These are phyloP conservation scores for Fraxinus quadrangulata DNA, from an alignment of 257 asterid genomes.

Conservation along the genomic window DNA sequence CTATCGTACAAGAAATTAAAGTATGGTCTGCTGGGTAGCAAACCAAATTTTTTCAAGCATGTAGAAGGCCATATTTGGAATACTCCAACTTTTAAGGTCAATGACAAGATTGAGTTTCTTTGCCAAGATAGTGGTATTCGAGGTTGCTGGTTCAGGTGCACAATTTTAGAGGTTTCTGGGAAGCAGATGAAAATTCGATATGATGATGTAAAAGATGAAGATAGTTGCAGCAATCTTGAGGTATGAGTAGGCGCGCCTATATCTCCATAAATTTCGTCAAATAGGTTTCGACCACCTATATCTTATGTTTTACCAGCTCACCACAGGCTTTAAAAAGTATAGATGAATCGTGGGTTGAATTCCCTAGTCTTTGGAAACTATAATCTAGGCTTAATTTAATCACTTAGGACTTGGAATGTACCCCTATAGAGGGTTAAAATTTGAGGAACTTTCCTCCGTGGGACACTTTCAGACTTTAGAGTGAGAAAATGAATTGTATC, in stretches of 20 bases:
- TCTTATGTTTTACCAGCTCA: not conserved
- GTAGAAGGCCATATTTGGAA: slow-evolving; percentile 40
- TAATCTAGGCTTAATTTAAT: not conserved
- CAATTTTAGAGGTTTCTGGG: slow-evolving; percentile 61
- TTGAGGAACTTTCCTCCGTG: not conserved
- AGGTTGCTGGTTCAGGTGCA: slow-evolving; percentile 98
- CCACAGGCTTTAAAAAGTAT: not conserved
- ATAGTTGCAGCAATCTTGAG: slow-evolving; percentile 65
- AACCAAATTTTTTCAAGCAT: slow-evolving; percentile 47
- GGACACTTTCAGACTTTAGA: not conserved
- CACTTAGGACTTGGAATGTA: not conserved
- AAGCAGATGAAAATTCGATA: slow-evolving; percentile 65
- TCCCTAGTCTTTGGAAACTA: not conserved
- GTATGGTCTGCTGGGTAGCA: slow-evolving; percentile 36
- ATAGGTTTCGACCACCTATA: too few relatives aligned
- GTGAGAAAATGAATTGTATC: not conserved
- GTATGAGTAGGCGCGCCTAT: slow-evolving; percentile 35
- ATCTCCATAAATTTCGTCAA: not conserved
- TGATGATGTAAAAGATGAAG: slow-evolving; percentile 80
- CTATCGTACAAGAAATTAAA: slow-evolving; percentile 48
- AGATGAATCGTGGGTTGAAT: not conserved
- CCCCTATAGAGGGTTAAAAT: not conserved
- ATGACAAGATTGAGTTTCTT: slow-evolving; percentile 77
- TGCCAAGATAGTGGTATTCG: slow-evolving; percentile 97
- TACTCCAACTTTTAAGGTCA: slow-evolving; percentile 39